Base-by-base conservation (phyloP, 768 basidiomycete genomes). In the Russula foetens region DNA sequence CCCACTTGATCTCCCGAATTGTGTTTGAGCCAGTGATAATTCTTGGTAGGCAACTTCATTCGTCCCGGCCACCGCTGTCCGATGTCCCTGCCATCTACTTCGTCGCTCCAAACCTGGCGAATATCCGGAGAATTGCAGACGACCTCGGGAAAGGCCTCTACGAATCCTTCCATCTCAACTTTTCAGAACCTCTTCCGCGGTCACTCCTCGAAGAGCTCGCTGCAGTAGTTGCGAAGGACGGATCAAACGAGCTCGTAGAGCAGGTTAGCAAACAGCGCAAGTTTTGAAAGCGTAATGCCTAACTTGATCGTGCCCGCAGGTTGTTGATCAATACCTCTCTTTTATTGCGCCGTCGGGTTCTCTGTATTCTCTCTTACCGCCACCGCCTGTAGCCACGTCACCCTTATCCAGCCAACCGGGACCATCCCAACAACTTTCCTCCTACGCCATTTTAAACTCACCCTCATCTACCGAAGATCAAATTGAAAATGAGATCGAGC, bases 1-100 rank as follows among this genome's bases (percentile, higher is more conserved):
- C 29, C 59, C 41, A 24, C 43, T 45, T n/a, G 3, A 47, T 21
- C 52, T 66, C 45, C 11, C 43, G 15, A 5, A 33, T 47, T 39
- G 33, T 41, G 8, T 23, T 41, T 43, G 6, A 39, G 29, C 9
- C 24, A 47, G 2, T 59, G 59, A 38, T 46, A 8, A 38, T 53
- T 41, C n/a, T n/a, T 35, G 54, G 49, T 64, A 98, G 95, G 64
- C 97, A 98, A 77, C 75, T 98, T 6, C 94, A 98, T 70, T 85
- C 93, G 0, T 75, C 83, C 38, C 82, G 97, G 59, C 97, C 97
- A 28, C 82, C 93, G 5, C 76, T 99, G 43, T 83, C 91, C 12
- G 97, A 99, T 71, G 97, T 99, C 1, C 97, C 97, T 19, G 94
- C 97, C 1, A 82, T 98, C 31, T 99, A 99, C 76, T 97, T 99